Percentiles rank a stretch among this genome's conserved stretches.
These are phyloP conservation scores for Artemisia argyi DNA, from an alignment of 129 eudicot species.

Conservation along the genomic window DNA sequence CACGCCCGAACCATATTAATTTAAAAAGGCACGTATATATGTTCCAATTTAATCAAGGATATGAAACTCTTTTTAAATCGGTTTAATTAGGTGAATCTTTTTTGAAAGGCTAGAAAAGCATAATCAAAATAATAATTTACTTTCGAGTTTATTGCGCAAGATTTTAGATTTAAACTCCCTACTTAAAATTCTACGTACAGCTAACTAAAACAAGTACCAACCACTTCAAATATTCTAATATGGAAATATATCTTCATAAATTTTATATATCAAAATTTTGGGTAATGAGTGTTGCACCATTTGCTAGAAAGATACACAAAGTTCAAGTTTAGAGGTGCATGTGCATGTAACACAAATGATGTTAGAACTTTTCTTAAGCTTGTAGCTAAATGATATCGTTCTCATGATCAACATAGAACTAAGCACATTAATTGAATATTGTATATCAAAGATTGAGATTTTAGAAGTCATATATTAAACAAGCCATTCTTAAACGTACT, in stretches of 20 bases:
- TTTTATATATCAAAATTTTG: constrained; percentile 14
- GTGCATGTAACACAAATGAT: constrained; percentile 25
- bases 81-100: background rate
- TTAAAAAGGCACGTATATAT: no score
- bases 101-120: background rate
- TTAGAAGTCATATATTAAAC: background rate
- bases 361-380: constrained; percentile 21
- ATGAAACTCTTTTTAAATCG: no score
- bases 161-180: no score
- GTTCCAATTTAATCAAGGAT: no score
- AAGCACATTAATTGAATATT: background rate
- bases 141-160: no score
- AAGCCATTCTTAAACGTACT: background rate
- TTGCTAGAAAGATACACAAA: constrained; percentile 3
- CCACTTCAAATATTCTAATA: background rate
- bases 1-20: no score
- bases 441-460: background rate
- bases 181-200: no score
- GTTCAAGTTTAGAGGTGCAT: constrained; percentile 1
- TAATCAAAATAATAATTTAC: no score
- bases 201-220: no score
- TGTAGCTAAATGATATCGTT: no score
- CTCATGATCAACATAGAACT: no score
- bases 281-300: constrained; percentile 20
- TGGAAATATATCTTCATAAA: background rate